A percentile compares a stretch with the other conserved stretches of the same genome.
phyloP scores from a whole-genome alignment of 768 basidiomycete genomes.

The Collybia nuda region DNA sequence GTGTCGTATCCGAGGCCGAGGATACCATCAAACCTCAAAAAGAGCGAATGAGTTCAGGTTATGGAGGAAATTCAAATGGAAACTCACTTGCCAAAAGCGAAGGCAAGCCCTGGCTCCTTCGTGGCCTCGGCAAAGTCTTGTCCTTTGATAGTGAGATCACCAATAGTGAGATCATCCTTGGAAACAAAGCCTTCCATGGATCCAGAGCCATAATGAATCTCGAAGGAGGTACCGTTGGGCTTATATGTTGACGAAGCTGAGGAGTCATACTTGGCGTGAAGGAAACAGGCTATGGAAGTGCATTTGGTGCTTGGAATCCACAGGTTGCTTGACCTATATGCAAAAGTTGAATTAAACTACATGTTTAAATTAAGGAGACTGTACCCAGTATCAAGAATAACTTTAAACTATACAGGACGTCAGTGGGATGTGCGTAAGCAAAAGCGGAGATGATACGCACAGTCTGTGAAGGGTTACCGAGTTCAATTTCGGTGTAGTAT shows the following conservation, averaged over 20 bases:
- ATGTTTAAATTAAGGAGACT: background rate
- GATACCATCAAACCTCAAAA: constrained; percentile 86
- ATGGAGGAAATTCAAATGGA: background rate
- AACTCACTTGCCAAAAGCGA: constrained; percentile 90
- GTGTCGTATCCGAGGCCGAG: constrained; percentile 94
- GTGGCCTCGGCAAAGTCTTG: constrained; percentile 95
- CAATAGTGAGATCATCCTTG: constrained; percentile 75
- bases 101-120: constrained; percentile 95
- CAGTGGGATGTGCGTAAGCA: background rate
- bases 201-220: constrained; percentile 93
- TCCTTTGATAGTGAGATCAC: constrained; percentile 70
- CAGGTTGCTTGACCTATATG: constrained; percentile 77
- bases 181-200: constrained; percentile 97
- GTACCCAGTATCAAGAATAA: constrained; percentile 91
- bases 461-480: constrained; percentile 83
- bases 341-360: constrained; percentile 4
- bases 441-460: constrained; percentile 37
- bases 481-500: constrained; percentile 85
- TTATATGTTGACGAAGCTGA: constrained; percentile 79
- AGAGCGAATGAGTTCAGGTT: background rate
- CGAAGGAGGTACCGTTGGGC: constrained; percentile 84
- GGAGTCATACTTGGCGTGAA: constrained; percentile 92
- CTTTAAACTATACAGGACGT: constrained; percentile 67
- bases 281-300: constrained; percentile 90
- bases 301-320: constrained; percentile 88